These are phyloP conservation scores for Naumovozyma baii DNA, from an alignment of 805 yeast genomes.

Conservation along the genomic window DNA sequence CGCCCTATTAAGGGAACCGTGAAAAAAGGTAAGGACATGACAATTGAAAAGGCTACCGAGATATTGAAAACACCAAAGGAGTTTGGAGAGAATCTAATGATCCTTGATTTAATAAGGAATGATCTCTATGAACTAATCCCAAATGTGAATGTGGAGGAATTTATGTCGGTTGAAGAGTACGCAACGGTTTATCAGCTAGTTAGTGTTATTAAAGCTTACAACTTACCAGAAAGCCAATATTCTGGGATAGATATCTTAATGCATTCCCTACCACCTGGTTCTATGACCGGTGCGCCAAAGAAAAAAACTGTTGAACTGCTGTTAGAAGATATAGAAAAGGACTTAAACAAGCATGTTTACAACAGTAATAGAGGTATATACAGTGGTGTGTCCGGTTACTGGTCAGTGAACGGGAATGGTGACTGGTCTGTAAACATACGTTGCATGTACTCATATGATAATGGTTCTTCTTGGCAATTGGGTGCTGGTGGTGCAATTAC, in stretches of 20 bases:
- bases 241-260: slow-evolving; percentile 72
- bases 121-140: slow-evolving; percentile 65
- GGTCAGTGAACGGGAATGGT: slow-evolving; percentile 77
- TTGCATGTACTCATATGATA: slow-evolving; percentile 58
- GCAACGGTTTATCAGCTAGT: slow-evolving; percentile 85
- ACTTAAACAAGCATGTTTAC: slow-evolving; percentile 27
- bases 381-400: slow-evolving; percentile 92
- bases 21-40: slow-evolving; percentile 47
- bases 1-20: slow-evolving; percentile 97
- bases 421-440: slow-evolving; percentile 97
- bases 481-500: slow-evolving; percentile 99
- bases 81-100: slow-evolving; percentile 92
- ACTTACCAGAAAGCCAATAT: slow-evolving; percentile 21
- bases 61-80: slow-evolving; percentile 81
- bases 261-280: slow-evolving; percentile 88
- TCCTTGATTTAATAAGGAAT: slow-evolving; percentile 89
- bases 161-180: slow-evolving; percentile 91
- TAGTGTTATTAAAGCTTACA: slow-evolving; percentile 68
- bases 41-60: slow-evolving; percentile 47
- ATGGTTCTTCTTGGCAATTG: slow-evolving; percentile 55
- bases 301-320: slow-evolving; percentile 80
- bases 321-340: slow-evolving; percentile 33
- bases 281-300: slow-evolving; percentile 99
- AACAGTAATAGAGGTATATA: slow-evolving; percentile 59
- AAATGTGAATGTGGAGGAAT: slow-evolving; percentile 58